Conservation (phyloP, 805 yeast genomes). For the Priceomyces medius region DNA sequence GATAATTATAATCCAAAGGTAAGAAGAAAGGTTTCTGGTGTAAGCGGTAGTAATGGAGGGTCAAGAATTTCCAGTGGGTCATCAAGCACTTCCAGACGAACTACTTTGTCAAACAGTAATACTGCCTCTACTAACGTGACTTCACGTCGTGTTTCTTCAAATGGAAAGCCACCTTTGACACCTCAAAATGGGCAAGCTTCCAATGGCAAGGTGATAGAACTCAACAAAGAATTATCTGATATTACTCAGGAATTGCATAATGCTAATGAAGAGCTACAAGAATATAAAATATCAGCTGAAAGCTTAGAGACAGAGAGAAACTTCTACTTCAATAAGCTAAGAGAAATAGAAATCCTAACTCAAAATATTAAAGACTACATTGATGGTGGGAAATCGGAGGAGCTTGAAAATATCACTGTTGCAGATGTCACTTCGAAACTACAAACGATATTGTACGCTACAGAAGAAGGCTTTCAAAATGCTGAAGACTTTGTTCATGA, state of each 20-base stretch:
- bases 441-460: slow-evolving; percentile 73
- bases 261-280: slow-evolving; percentile 52
- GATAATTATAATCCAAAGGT: slow-evolving; percentile 62
- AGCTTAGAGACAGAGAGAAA: slow-evolving; percentile 79
- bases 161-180: slow-evolving; percentile 9
- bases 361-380: slow-evolving; percentile 46
- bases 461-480: slow-evolving; percentile 80
- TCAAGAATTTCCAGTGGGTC: slow-evolving; percentile 9
- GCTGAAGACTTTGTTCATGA: slow-evolving; percentile 32
- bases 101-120: slow-evolving; percentile 6
- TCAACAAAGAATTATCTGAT: slow-evolving; percentile 42
- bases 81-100: slow-evolving; percentile 7
- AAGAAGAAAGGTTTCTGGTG: slow-evolving; percentile 18
- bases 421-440: slow-evolving; percentile 48
- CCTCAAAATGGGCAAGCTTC: slow-evolving; percentile 5
- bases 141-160: slow-evolving; percentile 19
- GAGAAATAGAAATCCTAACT: slow-evolving; percentile 82
- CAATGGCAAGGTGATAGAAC: slow-evolving; percentile 13
- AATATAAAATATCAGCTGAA: slow-evolving; percentile 58
- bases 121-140: slow-evolving; percentile 12
- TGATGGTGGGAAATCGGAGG: slow-evolving; percentile 15
- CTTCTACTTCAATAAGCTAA: slow-evolving; percentile 83
- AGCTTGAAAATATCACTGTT: slow-evolving; percentile 26
- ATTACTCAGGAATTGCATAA: slow-evolving; percentile 39
- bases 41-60: slow-evolving; percentile 3